Conservation (phyloP, 2,329 filamentous ascomycete species). For the Xylariaceae sp. region DNA sequence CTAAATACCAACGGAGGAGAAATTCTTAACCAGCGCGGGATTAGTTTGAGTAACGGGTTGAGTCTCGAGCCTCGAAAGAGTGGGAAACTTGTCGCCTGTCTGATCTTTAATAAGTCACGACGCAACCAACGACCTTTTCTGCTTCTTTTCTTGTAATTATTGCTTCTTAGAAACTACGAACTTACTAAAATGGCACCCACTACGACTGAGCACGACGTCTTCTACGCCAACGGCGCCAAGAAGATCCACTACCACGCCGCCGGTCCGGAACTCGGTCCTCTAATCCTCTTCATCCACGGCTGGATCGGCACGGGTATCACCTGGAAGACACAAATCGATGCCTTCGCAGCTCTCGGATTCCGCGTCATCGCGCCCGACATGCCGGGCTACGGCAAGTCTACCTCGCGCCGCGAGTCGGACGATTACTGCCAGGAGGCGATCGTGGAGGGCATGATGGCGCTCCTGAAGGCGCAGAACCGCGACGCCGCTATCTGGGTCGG, state of each 20-base stretch:
- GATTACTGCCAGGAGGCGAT: slow-evolving; percentile 33
- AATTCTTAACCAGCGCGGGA: not conserved
- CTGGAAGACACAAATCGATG: slow-evolving; percentile 31
- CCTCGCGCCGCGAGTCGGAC: slow-evolving; percentile 26
- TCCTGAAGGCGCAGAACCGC: slow-evolving; percentile 31
- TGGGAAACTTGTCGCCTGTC: not conserved
- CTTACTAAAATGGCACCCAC: not conserved
- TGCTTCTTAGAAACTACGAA: not conserved
- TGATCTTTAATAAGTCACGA: not conserved
- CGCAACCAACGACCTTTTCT: not conserved
- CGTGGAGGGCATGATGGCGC: slow-evolving; percentile 32
- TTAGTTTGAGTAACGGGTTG: not conserved
- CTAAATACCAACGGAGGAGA: not conserved
- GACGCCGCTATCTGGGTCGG: slow-evolving; percentile 43
- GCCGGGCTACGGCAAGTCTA: slow-evolving; percentile 36
- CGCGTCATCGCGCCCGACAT: slow-evolving; percentile 33
- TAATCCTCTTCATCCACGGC: slow-evolving; percentile 35
- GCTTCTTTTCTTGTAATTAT: not conserved
- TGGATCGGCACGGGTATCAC: slow-evolving; percentile 34
- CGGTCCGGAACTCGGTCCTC: slow-evolving; percentile 27
- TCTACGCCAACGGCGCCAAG: slow-evolving; percentile 23
- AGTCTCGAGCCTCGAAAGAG: not conserved
- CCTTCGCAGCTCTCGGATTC: slow-evolving; percentile 30
- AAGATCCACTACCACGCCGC: slow-evolving; percentile 31
- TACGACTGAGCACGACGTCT: slow-evolving; percentile 19